Percentiles rank a stretch among this genome's conserved stretches.
Conservation (phyloP, 2,329 filamentous ascomycete species). For the Dactylella cylindrospora region DNA sequence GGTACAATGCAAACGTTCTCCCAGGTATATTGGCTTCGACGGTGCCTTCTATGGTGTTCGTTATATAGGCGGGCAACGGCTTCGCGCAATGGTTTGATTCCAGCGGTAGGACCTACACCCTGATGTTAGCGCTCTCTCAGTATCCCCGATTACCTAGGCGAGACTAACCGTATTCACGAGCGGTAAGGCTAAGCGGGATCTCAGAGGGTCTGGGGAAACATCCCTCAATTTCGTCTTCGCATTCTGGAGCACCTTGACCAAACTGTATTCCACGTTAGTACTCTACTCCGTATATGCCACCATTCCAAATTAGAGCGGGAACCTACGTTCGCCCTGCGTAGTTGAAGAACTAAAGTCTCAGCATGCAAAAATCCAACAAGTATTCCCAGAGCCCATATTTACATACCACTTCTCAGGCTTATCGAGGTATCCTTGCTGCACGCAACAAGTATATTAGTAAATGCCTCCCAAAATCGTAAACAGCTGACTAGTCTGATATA, state of each 20-base stretch:
- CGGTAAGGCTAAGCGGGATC: slow-evolving; percentile 75
- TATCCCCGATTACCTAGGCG: not conserved
- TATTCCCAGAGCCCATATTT: slow-evolving; percentile 1
- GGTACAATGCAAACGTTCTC: slow-evolving; percentile 97
- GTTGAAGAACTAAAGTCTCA: slow-evolving; percentile 10
- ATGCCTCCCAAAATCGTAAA: slow-evolving; percentile 1
- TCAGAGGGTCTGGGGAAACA: slow-evolving; percentile 78
- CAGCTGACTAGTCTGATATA: not conserved
- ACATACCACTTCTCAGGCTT: slow-evolving; percentile 81
- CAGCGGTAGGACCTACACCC: slow-evolving; percentile 82
- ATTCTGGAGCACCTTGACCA: slow-evolving; percentile 89
- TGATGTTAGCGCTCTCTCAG: too few species aligned
- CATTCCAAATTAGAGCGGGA: not conserved
- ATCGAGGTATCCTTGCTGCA: slow-evolving; percentile 78
- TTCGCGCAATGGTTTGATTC: slow-evolving; percentile 84
- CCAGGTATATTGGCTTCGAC: slow-evolving; percentile 88
- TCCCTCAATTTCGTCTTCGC: slow-evolving; percentile 86
- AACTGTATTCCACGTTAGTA: slow-evolving; percentile 58
- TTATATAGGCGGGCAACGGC: slow-evolving; percentile 93
- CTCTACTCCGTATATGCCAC: not conserved
- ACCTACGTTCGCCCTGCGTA: slow-evolving; percentile 36
- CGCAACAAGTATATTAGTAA: too few species aligned
- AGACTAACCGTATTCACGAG: slow-evolving; percentile 73
- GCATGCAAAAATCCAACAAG: slow-evolving; percentile 38
- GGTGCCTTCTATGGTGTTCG: slow-evolving; percentile 82